Evolutionary conservation across 805 yeast species (phyloP), one percentile per base, ranked within the genome.

Genomic region (Pichia cabralensis): DNA sequence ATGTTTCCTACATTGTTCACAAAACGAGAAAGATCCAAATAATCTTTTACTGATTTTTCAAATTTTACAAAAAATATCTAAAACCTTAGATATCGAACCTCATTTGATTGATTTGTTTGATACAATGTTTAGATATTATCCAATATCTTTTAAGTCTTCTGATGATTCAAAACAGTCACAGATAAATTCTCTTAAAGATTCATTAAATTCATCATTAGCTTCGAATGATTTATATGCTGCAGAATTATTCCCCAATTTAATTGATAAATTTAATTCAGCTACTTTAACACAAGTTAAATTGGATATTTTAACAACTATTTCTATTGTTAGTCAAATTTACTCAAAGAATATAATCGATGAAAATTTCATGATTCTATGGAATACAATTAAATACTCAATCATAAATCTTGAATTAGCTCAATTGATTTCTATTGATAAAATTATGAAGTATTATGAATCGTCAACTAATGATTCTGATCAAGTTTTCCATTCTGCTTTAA

Each of bases 11-110:
- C 74, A 75, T 38, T 50, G 85, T 20, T 82, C 94, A 3, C 64
- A 74, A 12, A 94, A 94, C 25, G 99, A 92, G 50, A 94, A 92
- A 48, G 98, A 92, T 56, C 99, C 99, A 3, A 68, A 81, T 40
- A 92, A 94, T 56, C 62, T 92, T 42, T 52, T 92, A 46, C 41
- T 70, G 2, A 80, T 94, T 2, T 83, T 89, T 46, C 53, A 62
- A 5, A 49, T 85, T 28, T 74, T 77, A 43, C 44, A 54, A 10
- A 27, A 34, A 5, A 69, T 88, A 11, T 63, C 75, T 14, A 39
- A 50, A 15, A 47, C 46, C 3, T 60, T 74, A 19, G 58, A 62
- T 3, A 62, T 72, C 32, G 44, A 56, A 27, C 53, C 56, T n/a
- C 60, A 54, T 48, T 50, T 69, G 22, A 79, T 80, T 44, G 84